Conservation (phyloP, 176 grass and related monocot species). For the Ampelocalamus luodianensis region DNA sequence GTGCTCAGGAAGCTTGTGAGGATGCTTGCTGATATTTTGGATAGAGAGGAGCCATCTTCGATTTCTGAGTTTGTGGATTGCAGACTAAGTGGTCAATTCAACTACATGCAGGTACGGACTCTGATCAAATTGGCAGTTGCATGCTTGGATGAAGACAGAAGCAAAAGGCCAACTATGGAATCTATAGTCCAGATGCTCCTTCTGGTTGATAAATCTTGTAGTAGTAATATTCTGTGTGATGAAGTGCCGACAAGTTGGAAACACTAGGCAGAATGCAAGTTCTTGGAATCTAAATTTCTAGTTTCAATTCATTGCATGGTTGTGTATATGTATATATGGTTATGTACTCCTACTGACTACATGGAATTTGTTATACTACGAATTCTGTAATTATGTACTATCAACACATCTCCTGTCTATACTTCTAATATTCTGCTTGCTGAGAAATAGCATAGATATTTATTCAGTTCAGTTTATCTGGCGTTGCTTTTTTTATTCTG, state of each 20-base stretch:
- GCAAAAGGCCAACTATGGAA: constrained; percentile 27
- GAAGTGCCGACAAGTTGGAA: background rate
- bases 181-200: constrained; percentile 1
- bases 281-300: background rate
- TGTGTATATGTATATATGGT: background rate
- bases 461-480: too few relatives aligned
- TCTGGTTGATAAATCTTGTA: constrained; percentile 7
- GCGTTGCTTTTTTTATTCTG: too few relatives aligned
- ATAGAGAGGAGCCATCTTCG: background rate
- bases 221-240: background rate
- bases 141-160: constrained; percentile 20
- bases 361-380: too few relatives aligned
- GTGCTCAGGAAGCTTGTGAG: background rate
- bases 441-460: too few relatives aligned
- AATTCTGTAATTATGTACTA: too few relatives aligned
- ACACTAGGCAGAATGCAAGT: background rate
- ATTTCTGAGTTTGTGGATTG: background rate
- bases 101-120: background rate
- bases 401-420: too few relatives aligned
- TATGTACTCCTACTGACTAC: background rate
- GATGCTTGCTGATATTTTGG: background rate
- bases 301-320: background rate
- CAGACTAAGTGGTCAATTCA: constrained; percentile 3
- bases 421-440: too few relatives aligned
- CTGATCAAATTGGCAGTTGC: background rate